These are phyloP conservation scores for Boletus patriciae DNA, from an alignment of 768 basidiomycete genomes.

Conservation along the genomic window DNA sequence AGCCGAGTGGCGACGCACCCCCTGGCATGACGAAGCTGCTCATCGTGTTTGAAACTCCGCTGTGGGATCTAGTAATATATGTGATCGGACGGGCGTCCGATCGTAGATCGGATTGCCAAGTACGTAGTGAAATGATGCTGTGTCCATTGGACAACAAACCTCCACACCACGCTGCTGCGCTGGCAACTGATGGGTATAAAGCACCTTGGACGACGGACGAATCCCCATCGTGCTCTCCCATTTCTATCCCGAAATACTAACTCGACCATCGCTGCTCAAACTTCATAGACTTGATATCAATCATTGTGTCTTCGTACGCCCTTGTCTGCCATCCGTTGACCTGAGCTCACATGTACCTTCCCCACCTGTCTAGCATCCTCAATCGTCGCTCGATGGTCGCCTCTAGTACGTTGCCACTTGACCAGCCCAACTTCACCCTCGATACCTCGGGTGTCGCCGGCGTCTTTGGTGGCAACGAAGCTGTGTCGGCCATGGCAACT, in stretches of 20 bases:
- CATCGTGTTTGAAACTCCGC: no score
- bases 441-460: conserved; percentile 38
- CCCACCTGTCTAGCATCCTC: conserved; percentile 13
- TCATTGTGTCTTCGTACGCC: conserved; percentile 10
- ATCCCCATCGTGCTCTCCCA: neutral
- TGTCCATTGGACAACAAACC: no score
- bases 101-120: no score
- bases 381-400: conserved; percentile 15
- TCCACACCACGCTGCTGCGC: no score
- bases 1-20: no score
- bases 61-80: no score
- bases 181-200: no score
- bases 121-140: no score
- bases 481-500: conserved; percentile 39
- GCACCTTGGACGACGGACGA: no score
- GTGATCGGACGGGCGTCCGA: no score
- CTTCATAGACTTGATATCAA: neutral
- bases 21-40: no score
- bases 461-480: conserved; percentile 40
- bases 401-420: conserved; percentile 14
- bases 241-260: conserved; percentile 8
- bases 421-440: conserved; percentile 26
- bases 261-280: neutral
- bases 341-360: conserved; percentile 25
- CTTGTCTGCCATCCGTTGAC: neutral